Base-by-base conservation (phyloP, 768 basidiomycete genomes). In the Boletus sp. region DNA sequence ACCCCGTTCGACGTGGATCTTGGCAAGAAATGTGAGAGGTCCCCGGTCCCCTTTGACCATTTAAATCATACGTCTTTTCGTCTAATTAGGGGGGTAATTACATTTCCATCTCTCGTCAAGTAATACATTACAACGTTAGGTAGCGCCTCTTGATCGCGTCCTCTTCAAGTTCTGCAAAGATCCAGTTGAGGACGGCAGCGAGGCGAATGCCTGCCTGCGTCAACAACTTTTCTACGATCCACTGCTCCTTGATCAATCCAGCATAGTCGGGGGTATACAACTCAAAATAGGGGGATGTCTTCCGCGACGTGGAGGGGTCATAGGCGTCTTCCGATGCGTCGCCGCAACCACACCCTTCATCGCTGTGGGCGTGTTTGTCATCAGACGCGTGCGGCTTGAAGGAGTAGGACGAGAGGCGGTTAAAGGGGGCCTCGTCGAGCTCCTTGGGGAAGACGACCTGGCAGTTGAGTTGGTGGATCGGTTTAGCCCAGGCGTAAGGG, bases 141-240 rank as follows among this genome's bases (percentile, higher is more conserved):
- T 47, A 35, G 23, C 23, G 29, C 4, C 2, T 17, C 37, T n/a
- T 7, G 2, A 21, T 25, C n/a, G 47, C 43, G 4, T 42, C 57
- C 7, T 53, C 47, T 4, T 42, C 41, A 1, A 23, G 30, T 15
- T 67, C 68, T 21, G 61, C 60, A 51, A 90, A 89, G 14, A 93
- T 73, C 64, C 79, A 84, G 63, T 97, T 97, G 58, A 98, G 72
- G 11, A 90, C 70, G 0, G 83, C 90, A 1, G 94, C 95, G 25
- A 96, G 83, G 23, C 95, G 78, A 30, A 96, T 73, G 1, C 93
- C 95, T 0, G 74, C 93, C 74, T 88, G 88, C 0, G 90, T 87
- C 37, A 98, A 73, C 59, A 97, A 66, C 71, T 83, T 83, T 77
- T 97, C 93, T 2, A 98, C 61, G 34, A 93, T 72, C 79, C 85